Evolutionary conservation across 805 yeast genomes (phyloP), one percentile per base, ranked within the genome.

Genomic region (Zygosaccharomyces rouxii): DNA sequence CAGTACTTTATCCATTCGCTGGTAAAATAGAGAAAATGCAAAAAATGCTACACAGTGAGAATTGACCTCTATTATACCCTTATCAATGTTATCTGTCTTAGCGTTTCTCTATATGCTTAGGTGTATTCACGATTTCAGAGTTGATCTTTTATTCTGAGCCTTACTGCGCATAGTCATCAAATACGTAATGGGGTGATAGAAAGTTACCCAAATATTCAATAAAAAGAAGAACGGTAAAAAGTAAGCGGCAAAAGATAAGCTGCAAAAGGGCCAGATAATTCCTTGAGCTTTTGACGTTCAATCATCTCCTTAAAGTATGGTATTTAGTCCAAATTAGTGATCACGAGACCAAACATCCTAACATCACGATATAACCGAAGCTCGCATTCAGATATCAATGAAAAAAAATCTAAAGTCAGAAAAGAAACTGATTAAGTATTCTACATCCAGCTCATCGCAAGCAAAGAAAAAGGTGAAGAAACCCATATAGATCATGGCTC

Each of bases 401-500:
- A 33, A 33, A 33, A 30, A 30, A 30, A 30, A 25, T 25, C 10
- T 25, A 25, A 7, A 7, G 7, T 30, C 33, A 7, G 28, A 13
- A 35, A 30, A 40, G 21, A 38, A 33, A 25, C 31, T 26, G 9
- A n/a, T 5, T 18, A 42, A n/a, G 14, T 25, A 16, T n/a, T 5
- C 37, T 25, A n/a, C 23, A 4, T 28, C 21, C 29, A 26, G 38
- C 45, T 42, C 52, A 49, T 41, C 46, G 52, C 40, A 22, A 6
- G 29, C n/a, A 19, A 26, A 43, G 25, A 26, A 25, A 23, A 2
- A 29, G 23, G 33, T 21, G 16, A 13, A 38, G 14, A 30, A 19
- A 22, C 31, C 19, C 18, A 11, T 28, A 38, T 22, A 33, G 13
- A 35, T 43, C 16, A 67, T 68, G 71, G 71, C 64, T 46, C 35